phyloP scores from a whole-genome alignment of 2,329 filamentous ascomycete genomes.

The Dactylellina sp. region DNA sequence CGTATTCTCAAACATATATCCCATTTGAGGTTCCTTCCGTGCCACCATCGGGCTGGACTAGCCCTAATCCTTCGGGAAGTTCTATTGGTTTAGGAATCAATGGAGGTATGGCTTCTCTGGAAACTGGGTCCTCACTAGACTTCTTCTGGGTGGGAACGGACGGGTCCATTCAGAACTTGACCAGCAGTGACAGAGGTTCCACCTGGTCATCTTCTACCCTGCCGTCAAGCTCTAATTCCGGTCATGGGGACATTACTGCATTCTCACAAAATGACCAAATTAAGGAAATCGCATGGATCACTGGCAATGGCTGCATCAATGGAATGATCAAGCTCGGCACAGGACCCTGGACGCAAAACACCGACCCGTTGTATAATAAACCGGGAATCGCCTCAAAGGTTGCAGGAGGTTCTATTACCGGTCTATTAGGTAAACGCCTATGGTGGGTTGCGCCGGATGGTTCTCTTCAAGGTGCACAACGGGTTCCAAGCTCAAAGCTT shows the following conservation, averaged over 20 bases:
- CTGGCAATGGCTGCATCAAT: neutral
- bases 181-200: neutral
- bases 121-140: constrained; percentile 6
- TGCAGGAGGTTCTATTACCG: constrained; percentile 2
- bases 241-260: constrained; percentile 6
- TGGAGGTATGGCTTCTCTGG: no score
- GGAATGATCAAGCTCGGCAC: neutral
- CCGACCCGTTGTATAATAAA: constrained; percentile 10
- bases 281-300: constrained; percentile 7
- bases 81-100: no score
- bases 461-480: constrained; percentile 3
- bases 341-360: constrained; percentile 3
- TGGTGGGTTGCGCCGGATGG: constrained; percentile 10
- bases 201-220: neutral
- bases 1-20: no score
- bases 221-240: neutral
- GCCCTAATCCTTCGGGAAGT: no score
- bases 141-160: constrained; percentile 5
- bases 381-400: constrained; percentile 5
- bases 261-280: neutral
- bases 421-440: neutral
- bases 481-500: no score
- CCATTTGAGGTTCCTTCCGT: no score
- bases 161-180: constrained; percentile 8
- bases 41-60: no score